Evolutionary conservation across 805 yeast genomes (phyloP), one percentile per base, ranked within the genome.

Genomic region (Starmera dryadoides): DNA sequence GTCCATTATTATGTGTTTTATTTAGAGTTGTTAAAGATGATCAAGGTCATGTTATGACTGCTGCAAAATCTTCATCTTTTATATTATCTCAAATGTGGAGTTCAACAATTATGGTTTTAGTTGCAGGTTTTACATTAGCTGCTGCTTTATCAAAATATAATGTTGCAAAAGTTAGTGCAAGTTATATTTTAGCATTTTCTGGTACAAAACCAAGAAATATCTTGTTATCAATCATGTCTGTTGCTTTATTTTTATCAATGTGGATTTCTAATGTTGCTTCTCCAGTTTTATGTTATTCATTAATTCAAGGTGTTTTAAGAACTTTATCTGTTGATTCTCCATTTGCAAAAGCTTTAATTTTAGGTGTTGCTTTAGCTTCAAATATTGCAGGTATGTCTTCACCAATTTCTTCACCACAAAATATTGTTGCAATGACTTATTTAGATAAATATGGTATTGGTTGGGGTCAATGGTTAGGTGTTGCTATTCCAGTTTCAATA

Each of bases 261-360:
- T 89, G 96, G 94, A 89, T 91, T 43, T 84, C 95, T 20, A 91
- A 91, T 62, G 98, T 91, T 34, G 98, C 98, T 1, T 86, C 97
- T 1, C 98, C 98, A 0, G 96, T 91, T 4, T 69, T 91, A 41
- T 85, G 95, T 58, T 86, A 75, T 53, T 86, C 96, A 2, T 77
- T 91, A 43, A 77, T 88, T 41, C 89, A 85, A 58, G 96, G 97
- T 3, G 69, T 91, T 19, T 65, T 91, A 46, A 75, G 94, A 49
- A 81, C 91, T 2, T 63, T 88, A 33, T 86, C 89, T 12, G 75
- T 79, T 17, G 79, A 77, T 23, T 77, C 88, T n/a, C 81, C 82
- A 12, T 85, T 88, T 52, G 86, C 87, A 4, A 80, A 86, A 56
- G 87, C 95, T 0, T 68, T 91, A 47, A 80, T 91, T 36, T 66